phyloP scores from a whole-genome alignment of 805 yeast species.

The Saccharomycopsis babjevae region DNA sequence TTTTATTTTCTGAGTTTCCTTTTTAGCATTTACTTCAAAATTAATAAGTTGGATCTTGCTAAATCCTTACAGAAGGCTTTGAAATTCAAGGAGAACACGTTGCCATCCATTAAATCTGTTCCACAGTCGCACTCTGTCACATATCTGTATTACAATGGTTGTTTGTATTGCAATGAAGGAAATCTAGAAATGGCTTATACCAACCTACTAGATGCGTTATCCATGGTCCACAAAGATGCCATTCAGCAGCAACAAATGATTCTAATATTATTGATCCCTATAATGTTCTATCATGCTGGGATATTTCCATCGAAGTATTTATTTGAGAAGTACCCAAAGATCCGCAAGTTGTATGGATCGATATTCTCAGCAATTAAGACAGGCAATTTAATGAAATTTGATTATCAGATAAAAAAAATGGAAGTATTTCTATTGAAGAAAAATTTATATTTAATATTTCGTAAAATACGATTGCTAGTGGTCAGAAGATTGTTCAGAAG shows the following conservation, averaged over 20 bases:
- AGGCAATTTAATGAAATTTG: conserved; percentile 51
- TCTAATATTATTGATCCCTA: conserved; percentile 52
- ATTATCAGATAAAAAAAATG: conserved; percentile 32
- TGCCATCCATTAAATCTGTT: conserved; percentile 39
- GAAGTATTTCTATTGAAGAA: conserved; percentile 44
- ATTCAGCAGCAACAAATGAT: conserved; percentile 27
- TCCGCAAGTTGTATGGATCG: conserved; percentile 34
- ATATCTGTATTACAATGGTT: conserved; percentile 61
- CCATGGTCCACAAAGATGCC: background rate
- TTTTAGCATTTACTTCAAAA: conserved; percentile 56
- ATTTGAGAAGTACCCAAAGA: conserved; percentile 28
- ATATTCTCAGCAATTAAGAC: conserved; percentile 36
- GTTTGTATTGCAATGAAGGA: conserved; percentile 54
- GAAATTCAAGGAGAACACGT: conserved; percentile 37
- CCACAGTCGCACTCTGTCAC: conserved; percentile 47
- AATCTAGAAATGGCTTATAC: conserved; percentile 42
- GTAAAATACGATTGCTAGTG: conserved; percentile 41
- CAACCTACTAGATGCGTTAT: conserved; percentile 42
- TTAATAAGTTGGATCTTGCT: conserved; percentile 62
- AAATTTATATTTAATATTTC: conserved; percentile 50
- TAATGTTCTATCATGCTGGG: conserved; percentile 40
- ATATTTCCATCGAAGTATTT: conserved; percentile 35
- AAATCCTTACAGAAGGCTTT: conserved; percentile 65
- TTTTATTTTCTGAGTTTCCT: conserved; percentile 63
- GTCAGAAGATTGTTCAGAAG: conserved; percentile 40